These are phyloP conservation scores for Candida ficus DNA, from an alignment of 805 yeast species.

Conservation along the genomic window DNA sequence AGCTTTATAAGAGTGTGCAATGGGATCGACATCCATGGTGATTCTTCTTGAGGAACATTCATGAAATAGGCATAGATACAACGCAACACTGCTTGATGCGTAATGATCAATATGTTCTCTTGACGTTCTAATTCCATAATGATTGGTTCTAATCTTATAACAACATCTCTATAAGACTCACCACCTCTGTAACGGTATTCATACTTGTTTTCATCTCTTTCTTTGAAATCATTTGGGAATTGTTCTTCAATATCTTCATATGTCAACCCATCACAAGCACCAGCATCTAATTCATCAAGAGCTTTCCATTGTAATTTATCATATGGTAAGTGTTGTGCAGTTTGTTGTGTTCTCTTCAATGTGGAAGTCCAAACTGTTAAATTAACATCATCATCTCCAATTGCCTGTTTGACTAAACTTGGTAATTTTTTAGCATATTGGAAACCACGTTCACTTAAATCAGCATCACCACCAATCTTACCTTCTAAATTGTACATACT, in stretches of 20 bases:
- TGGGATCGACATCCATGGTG: constrained; percentile 99
- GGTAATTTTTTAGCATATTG: constrained; percentile 81
- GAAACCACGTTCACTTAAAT: constrained; percentile 77
- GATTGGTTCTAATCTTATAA: constrained; percentile 90
- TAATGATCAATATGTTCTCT: constrained; percentile 90
- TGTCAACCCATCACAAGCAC: constrained; percentile 95
- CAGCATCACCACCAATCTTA: constrained; percentile 93
- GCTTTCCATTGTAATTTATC: constrained; percentile 93
- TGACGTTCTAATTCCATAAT: constrained; percentile 98
- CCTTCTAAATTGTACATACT: constrained; percentile 88
- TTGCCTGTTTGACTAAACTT: constrained; percentile 52
- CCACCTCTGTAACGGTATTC: constrained; percentile 97
- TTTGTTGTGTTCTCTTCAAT: constrained; percentile 84
- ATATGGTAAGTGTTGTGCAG: constrained; percentile 78
- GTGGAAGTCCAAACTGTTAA: constrained; percentile 97
- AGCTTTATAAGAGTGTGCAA: constrained; percentile 88
- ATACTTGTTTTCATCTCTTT: constrained; percentile 92
- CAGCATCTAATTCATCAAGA: constrained; percentile 93
- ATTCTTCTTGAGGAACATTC: constrained; percentile 96
- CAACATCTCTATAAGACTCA: constrained; percentile 94
- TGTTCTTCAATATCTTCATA: constrained; percentile 82
- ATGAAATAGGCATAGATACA: constrained; percentile 96
- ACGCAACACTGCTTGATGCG: constrained; percentile 96
- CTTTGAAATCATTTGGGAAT: constrained; percentile 92
- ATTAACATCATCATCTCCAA: constrained; percentile 44